Base-by-base conservation (phyloP, 129 eudicot genomes). In the Saposhnikovia divaricata region DNA sequence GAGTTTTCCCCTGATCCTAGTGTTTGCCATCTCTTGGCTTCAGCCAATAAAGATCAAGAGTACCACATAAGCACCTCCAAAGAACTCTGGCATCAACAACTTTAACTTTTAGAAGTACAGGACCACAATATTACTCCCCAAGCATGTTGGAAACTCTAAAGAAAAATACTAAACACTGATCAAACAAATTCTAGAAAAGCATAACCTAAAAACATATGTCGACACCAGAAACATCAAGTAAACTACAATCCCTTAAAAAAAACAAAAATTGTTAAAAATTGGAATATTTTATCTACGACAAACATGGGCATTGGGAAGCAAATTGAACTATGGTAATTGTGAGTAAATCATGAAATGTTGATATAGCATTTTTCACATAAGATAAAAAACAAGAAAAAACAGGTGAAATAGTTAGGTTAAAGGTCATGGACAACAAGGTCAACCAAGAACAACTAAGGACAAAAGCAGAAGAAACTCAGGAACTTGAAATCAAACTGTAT, bases 1-100 rank as follows among this genome's bases (percentile, higher is more conserved):
- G n/a, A 96, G 55, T 85, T 86, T 92, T 8, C 87, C 97, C 79
- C 97, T 88, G 81, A 88, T 89, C 81, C 91, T 89, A n/a, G 93
- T 93, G n/a, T 86, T 83, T 18, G 92, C 87, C 99, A 96, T 96
- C 40, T 86, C 68, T 57, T 53, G 48, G n/a, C 48, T 38, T 85
- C 57, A 44, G 70, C 76, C 51, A 50, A 81, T 19, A 47, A 0
- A 43, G 38, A 66, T 72, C 50, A 12, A 6, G 74, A 55, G n/a
- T 57, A 73, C 74, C 78, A 75, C 85, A 81, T 51, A 77, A 55
- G 16, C 77, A 71, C 75, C 81, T 45, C 77, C 72, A 55, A 40
- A 28, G 9, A 27, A 65, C 19, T 3, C 28, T 23, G 72, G 40
- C 40, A 65, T 27, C 72, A 31, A 65, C 19, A 65, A 65, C 72